Percentiles rank a stretch among this genome's conserved stretches.
These are phyloP conservation scores for Aspergillus indologenus DNA, from an alignment of 495 filamentous ascomycete genomes.

Conservation along the genomic window DNA sequence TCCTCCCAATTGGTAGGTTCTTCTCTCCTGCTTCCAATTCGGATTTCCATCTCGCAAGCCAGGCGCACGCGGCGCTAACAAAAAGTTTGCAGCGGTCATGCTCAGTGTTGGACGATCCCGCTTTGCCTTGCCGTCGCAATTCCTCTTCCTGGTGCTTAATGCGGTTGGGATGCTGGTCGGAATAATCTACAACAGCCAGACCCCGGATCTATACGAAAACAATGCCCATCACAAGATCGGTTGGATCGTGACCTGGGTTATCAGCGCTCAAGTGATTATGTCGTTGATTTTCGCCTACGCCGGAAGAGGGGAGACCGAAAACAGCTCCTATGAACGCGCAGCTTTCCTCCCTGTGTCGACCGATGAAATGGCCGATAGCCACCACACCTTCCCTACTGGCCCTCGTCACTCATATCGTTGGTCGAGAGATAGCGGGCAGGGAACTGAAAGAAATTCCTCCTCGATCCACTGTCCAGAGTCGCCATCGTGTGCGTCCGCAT, in stretches of 20 bases:
- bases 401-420: slow-evolving; percentile 54
- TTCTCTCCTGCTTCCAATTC: background rate
- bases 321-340: slow-evolving; percentile 35
- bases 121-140: slow-evolving; percentile 67
- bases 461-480: slow-evolving; percentile 65
- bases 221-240: slow-evolving; percentile 88
- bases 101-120: slow-evolving; percentile 79
- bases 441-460: slow-evolving; percentile 69
- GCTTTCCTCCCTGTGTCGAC: slow-evolving; percentile 68
- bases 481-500: slow-evolving; percentile 47
- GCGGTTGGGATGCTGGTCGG: slow-evolving; percentile 67
- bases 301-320: slow-evolving; percentile 31
- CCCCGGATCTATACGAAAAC: slow-evolving; percentile 83
- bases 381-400: slow-evolving; percentile 46
- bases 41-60: background rate
- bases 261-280: slow-evolving; percentile 65
- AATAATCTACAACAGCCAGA: slow-evolving; percentile 75
- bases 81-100: slow-evolving; percentile 63
- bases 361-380: slow-evolving; percentile 62
- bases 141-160: slow-evolving; percentile 72
- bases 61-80: background rate
- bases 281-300: slow-evolving; percentile 57
- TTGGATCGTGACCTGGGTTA: slow-evolving; percentile 76
- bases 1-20: slow-evolving; percentile 76
- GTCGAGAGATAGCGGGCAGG: slow-evolving; percentile 87